A percentile compares a stretch with the other conserved stretches of the same genome.
Evolutionary conservation across 345 rosid species (phyloP).

Genomic region (Aquilaria yunnanensis): DNA sequence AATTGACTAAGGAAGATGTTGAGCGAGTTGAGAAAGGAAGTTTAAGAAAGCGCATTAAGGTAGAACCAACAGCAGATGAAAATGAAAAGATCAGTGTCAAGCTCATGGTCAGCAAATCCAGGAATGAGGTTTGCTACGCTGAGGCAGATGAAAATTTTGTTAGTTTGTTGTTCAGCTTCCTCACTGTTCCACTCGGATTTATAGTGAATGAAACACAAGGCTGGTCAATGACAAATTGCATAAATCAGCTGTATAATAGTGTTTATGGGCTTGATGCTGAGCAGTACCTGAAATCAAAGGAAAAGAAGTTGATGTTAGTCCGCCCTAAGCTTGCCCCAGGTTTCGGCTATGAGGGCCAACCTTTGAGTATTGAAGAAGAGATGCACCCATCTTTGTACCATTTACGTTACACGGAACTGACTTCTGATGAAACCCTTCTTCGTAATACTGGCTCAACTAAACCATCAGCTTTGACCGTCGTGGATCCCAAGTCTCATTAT

Average conservation of each 20-base stretch:
- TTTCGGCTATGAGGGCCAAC: conserved; percentile 9
- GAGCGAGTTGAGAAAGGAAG: background rate
- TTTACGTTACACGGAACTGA: background rate
- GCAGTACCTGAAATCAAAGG: conserved; percentile 9
- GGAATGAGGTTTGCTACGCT: conserved; percentile 14
- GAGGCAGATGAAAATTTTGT: conserved; percentile 22
- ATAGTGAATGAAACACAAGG: conserved; percentile 9
- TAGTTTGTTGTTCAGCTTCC: conserved; percentile 28
- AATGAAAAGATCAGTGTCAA: conserved; percentile 6
- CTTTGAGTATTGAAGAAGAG: conserved; percentile 6
- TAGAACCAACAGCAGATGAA: background rate
- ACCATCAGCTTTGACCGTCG: background rate
- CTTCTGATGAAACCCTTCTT: background rate
- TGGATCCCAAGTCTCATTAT: conserved; percentile 10
- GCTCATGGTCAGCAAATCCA: conserved; percentile 20
- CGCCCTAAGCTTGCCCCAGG: conserved; percentile 15
- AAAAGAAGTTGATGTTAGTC: conserved; percentile 5
- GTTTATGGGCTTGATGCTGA: conserved; percentile 6
- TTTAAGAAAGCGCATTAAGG: background rate
- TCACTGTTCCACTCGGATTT: conserved; percentile 24
- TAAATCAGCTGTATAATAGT: conserved; percentile 10
- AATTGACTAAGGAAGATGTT: background rate
- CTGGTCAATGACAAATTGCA: conserved; percentile 1
- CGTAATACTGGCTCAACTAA: fast-evolving
- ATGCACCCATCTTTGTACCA: background rate